phyloP scores from a whole-genome alignment of 768 basidiomycete genomes.

The Lactarius indigo region DNA sequence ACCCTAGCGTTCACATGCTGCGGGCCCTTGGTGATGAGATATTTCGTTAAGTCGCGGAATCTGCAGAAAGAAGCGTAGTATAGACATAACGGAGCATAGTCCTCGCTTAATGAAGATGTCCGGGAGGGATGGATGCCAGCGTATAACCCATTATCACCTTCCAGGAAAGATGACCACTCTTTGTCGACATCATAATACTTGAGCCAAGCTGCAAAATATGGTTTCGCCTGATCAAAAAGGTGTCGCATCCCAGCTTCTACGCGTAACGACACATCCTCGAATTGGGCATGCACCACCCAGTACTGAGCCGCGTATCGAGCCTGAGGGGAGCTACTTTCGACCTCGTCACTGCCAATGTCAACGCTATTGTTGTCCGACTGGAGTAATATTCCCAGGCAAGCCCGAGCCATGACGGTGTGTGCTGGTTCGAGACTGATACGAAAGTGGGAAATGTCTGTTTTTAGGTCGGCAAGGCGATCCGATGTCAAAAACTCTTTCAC shows the following conservation, averaged over 20 bases:
- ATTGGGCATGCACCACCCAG: neutral
- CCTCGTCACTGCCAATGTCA: neutral
- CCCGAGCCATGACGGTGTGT: neutral
- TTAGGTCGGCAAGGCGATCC: neutral
- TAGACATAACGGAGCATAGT: neutral
- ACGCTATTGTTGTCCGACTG: neutral
- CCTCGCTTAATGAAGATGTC: no score
- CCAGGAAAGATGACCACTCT: neutral
- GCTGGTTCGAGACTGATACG: neutral
- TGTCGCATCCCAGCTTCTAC: neutral
- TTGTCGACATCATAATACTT: neutral
- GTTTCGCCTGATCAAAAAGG: neutral
- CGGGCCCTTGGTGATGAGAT: neutral
- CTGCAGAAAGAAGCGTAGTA: neutral
- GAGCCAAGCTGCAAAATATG: neutral
- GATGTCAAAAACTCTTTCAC: neutral
- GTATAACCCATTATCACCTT: neutral
- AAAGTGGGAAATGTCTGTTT: neutral
- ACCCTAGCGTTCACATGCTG: neutral
- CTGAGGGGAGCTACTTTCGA: neutral
- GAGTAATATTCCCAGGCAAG: neutral
- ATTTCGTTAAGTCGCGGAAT: neutral
- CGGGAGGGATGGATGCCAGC: no score
- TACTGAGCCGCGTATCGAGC: neutral
- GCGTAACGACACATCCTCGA: neutral